Evolutionary conservation across 2,329 filamentous ascomycete genomes (phyloP).

Genomic region (Aurifilum marmelostoma): DNA sequence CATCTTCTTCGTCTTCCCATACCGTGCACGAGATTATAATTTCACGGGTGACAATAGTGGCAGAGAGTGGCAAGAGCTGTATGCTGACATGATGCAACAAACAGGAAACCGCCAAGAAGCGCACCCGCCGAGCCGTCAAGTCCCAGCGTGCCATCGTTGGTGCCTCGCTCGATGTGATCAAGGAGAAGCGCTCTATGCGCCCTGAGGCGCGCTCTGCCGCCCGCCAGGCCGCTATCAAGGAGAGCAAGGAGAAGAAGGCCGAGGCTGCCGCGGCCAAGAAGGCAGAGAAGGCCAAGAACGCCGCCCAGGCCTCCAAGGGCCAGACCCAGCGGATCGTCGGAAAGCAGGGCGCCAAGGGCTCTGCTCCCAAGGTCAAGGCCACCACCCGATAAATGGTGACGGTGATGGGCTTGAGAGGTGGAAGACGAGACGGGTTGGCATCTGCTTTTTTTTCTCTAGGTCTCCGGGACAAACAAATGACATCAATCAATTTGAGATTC

Average conservation of each 20-base stretch:
- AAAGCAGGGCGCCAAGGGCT: slow-evolving; percentile 97
- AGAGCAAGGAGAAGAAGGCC: slow-evolving; percentile 98
- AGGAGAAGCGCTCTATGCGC: slow-evolving; percentile 94
- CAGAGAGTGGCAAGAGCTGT: slow-evolving; percentile 18
- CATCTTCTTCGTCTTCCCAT: slow-evolving; percentile 3
- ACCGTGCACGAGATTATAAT: slow-evolving; percentile 6
- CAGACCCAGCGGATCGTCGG: slow-evolving; percentile 79
- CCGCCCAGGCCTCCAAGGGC: slow-evolving; percentile 74
- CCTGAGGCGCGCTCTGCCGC: slow-evolving; percentile 94
- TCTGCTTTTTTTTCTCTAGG: slow-evolving; percentile 22
- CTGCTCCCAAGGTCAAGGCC: slow-evolving; percentile 80
- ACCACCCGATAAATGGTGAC: slow-evolving; percentile 73
- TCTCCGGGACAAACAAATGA: slow-evolving; percentile 18
- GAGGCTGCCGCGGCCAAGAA: slow-evolving; percentile 91
- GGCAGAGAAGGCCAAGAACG: slow-evolving; percentile 97
- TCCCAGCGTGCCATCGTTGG: slow-evolving; percentile 98
- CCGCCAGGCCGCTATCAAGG: slow-evolving; percentile 88
- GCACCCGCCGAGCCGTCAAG: slow-evolving; percentile 97
- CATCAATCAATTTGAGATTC: slow-evolving; percentile 26
- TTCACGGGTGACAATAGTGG: background rate
- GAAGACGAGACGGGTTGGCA: slow-evolving; percentile 15
- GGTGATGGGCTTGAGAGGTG: slow-evolving; percentile 9
- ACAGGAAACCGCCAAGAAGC: slow-evolving; percentile 99
- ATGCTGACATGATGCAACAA: slow-evolving; percentile 44
- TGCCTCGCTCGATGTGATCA: slow-evolving; percentile 99